Base-by-base conservation (phyloP, 2,329 filamentous ascomycete genomes). In the Sporothrix luriei region DNA sequence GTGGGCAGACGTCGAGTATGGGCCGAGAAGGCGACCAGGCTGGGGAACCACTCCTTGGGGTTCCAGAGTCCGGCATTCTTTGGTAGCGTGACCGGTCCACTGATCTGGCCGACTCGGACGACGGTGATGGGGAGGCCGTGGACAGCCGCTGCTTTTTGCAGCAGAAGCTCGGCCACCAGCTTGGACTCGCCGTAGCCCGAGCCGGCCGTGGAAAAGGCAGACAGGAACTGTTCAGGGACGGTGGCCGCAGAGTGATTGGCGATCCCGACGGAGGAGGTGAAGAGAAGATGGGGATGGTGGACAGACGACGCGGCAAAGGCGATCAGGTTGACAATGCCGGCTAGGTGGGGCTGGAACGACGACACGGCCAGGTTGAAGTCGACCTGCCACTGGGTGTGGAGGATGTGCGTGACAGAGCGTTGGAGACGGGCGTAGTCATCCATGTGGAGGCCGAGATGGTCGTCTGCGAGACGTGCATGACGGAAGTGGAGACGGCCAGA, bases 361-460 rank as follows among this genome's bases (percentile, higher is more conserved):
- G 52, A 10, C 2, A 68, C 66, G 24, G 52, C 43, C 9, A 68
- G 54, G 43, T 68, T 59, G 19, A 68, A 68, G 52, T 68, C 54
- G 38, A 68, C 66, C 43, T 59, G 66, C 66, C 66, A 68, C 54
- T 68, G 66, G 4, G 52, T 68, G 26, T 68, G 66, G 33, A 68
- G 24, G 26, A 61, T 33, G 54, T 61, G 66, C 9, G 66, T 68
- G 9, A n/a, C 66, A 1, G 55, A 33, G 11, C 19, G 26, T 9
- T 21, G 19, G 6, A 68, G 54, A 5, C 13, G 24, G 6, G 40
- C 16, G 43, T 68, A 68, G 26, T 48, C 52, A 1, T 59, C 43
- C 2, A 1, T 2, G 1, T 43, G 1, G 2, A 68, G 54, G 19
- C 54, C 66, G 3, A 68, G 66, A 14, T 29, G 21, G 21, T 5